Conservation (phyloP, 768 basidiomycete genomes). For the Suillus discolor region DNA sequence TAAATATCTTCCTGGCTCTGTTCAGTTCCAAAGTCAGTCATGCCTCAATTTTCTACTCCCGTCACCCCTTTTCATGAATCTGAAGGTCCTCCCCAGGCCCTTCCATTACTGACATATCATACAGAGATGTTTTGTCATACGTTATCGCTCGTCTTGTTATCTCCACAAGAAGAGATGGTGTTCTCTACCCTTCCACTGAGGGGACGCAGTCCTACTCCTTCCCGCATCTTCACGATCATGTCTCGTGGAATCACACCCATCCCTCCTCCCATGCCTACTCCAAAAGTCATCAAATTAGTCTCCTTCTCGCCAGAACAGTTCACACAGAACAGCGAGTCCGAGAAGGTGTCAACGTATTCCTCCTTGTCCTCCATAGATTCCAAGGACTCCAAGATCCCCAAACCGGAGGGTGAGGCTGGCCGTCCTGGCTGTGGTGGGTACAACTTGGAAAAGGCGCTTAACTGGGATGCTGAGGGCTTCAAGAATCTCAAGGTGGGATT, state of each 20-base stretch:
- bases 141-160: background rate
- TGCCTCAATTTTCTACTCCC: background rate
- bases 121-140: background rate
- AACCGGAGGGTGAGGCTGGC: constrained; percentile 9
- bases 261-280: background rate
- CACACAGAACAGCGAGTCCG: no score
- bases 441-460: constrained; percentile 10
- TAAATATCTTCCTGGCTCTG: background rate
- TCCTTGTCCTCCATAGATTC: background rate
- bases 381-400: constrained; percentile 10
- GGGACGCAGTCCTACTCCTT: background rate
- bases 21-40: background rate
- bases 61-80: background rate
- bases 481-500: constrained; percentile 1
- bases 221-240: background rate
- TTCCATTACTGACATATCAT: background rate
- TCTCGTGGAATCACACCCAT: background rate
- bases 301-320: background rate
- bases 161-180: background rate
- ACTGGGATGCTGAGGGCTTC: constrained; percentile 4
- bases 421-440: constrained; percentile 14
- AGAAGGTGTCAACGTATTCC: background rate
- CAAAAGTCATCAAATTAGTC: background rate
- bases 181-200: background rate
- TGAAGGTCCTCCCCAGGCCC: background rate